A percentile compares a stretch with the other conserved stretches of the same genome.
Evolutionary conservation across 208 protist genomes (phyloP).

Genomic region (Leishmania lainsoni): DNA sequence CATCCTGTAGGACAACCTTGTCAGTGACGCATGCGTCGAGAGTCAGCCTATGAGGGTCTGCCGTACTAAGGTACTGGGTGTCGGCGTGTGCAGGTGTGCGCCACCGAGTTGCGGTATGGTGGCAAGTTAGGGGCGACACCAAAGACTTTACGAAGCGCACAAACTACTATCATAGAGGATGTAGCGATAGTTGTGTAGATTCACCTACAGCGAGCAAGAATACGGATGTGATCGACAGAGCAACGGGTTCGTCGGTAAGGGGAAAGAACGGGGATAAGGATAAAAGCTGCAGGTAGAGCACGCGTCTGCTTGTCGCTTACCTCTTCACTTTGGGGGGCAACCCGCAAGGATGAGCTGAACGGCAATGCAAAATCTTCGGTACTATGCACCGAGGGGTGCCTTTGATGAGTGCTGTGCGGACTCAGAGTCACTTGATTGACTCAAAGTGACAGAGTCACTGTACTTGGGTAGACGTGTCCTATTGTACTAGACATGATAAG

Average conservation of each 20-base stretch:
- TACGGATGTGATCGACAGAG: neutral
- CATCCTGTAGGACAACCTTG: neutral
- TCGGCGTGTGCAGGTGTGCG: neutral
- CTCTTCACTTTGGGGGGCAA: neutral
- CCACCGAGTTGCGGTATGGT: neutral
- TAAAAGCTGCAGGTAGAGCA: neutral
- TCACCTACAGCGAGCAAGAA: neutral
- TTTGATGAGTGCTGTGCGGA: neutral
- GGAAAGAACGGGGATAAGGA: neutral
- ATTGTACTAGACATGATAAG: neutral
- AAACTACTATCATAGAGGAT: neutral
- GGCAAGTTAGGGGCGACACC: neutral
- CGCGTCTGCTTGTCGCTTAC: neutral
- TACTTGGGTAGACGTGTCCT: neutral
- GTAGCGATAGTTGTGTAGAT: neutral
- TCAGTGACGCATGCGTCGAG: neutral
- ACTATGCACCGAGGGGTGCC: neutral
- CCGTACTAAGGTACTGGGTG: neutral
- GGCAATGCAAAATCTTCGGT: neutral
- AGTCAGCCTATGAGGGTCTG: neutral
- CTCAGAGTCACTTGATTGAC: neutral
- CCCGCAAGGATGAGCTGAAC: neutral
- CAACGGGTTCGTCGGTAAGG: neutral
- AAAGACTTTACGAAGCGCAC: neutral
- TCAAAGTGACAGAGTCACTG: neutral